These are phyloP conservation scores for Lactarius indigo DNA, from an alignment of 768 basidiomycete genomes.

Conservation along the genomic window DNA sequence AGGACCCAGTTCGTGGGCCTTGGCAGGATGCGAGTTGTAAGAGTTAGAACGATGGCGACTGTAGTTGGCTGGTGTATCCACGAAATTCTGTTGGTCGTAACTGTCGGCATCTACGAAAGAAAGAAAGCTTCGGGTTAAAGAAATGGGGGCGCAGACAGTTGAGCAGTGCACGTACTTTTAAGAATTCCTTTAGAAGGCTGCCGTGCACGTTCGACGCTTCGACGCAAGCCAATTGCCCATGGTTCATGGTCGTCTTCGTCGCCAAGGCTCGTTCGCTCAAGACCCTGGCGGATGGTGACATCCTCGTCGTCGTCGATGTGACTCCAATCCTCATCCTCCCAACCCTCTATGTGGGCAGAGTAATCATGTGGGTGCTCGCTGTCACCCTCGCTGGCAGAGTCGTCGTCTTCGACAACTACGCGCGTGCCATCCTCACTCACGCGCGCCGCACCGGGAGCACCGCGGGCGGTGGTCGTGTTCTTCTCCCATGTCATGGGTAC, in stretches of 20 bases:
- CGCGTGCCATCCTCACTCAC: slow-evolving; percentile 66
- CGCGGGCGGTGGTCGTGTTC: slow-evolving; percentile 65
- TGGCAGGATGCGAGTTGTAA: slow-evolving; percentile 54
- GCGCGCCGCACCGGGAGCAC: slow-evolving; percentile 40
- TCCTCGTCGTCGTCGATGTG: slow-evolving; percentile 68
- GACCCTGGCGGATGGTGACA: slow-evolving; percentile 62
- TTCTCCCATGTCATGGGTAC: slow-evolving; percentile 73
- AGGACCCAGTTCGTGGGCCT: slow-evolving; percentile 62
- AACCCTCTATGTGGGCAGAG: slow-evolving; percentile 48
- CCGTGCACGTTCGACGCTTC: slow-evolving; percentile 64
- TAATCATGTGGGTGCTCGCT: slow-evolving; percentile 38
- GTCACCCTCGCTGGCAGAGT: slow-evolving; percentile 44
- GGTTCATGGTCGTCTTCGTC: slow-evolving; percentile 61
- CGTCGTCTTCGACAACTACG: slow-evolving; percentile 70
- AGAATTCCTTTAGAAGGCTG: slow-evolving; percentile 80
- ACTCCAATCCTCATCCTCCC: slow-evolving; percentile 80
- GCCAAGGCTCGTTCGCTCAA: slow-evolving; percentile 48
- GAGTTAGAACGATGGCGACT: slow-evolving; percentile 78
- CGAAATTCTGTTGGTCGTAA: slow-evolving; percentile 62
- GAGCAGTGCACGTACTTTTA: slow-evolving; percentile 54
- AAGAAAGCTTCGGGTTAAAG: background rate
- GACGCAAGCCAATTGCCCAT: slow-evolving; percentile 73
- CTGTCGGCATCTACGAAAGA: slow-evolving; percentile 56
- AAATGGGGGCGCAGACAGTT: slow-evolving; percentile 10
- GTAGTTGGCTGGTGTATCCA: slow-evolving; percentile 41